Conservation (phyloP, 2,329 filamentous ascomycete genomes). For the Pezicula rhizophila region DNA sequence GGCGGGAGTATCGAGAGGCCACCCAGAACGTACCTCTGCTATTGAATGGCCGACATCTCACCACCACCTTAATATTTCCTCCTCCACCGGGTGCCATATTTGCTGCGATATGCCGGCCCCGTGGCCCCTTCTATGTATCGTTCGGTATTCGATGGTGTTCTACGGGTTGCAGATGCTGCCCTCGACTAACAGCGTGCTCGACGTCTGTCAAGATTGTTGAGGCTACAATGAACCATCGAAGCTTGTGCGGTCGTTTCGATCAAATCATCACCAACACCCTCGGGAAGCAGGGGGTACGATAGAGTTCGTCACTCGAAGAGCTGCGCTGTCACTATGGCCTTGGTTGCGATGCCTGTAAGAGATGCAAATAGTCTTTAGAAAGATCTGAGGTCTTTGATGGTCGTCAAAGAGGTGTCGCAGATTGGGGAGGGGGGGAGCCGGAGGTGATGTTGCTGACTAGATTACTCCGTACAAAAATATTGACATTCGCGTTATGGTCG, state of each 20-base stretch:
- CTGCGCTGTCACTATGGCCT: no score
- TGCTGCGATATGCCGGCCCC: conserved; percentile 14
- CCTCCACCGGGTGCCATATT: conserved; percentile 44
- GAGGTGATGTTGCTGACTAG: no score
- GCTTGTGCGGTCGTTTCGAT: not conserved
- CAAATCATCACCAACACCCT: not conserved
- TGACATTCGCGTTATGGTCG: no score
- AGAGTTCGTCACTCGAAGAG: no score
- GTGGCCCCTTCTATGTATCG: conserved; percentile 1
- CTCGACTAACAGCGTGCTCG: not conserved
- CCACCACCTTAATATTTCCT: conserved; percentile 99
- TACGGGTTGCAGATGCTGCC: not conserved
- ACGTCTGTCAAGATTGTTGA: not conserved
- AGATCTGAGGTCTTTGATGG: no score
- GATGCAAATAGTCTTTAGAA: no score
- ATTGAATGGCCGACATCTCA: conserved; percentile 93
- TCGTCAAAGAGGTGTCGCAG: no score
- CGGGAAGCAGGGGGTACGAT: not conserved
- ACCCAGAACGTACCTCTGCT: conserved; percentile 62
- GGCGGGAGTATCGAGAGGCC: not conserved
- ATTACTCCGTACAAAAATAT: no score
- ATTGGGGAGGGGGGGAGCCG: no score
- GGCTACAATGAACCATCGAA: not conserved
- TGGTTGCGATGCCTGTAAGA: no score
- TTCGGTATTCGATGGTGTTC: not conserved